phyloP scores from a whole-genome alignment of 208 protist genomes.

The Wallacemonas sp. region DNA sequence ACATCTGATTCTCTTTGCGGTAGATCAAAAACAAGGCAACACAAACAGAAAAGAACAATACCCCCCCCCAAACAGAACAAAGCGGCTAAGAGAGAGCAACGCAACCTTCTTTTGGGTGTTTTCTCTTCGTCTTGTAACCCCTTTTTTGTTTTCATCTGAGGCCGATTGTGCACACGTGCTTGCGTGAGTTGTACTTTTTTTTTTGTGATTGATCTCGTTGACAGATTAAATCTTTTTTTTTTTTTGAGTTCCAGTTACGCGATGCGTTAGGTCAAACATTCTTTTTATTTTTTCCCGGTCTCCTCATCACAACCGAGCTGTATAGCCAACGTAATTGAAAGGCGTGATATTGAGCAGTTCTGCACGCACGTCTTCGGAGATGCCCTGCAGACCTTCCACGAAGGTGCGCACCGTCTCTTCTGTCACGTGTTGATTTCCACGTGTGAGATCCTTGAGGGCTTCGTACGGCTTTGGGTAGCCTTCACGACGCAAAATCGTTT shows the following conservation, averaged over 20 bases:
- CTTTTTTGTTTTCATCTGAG: no score
- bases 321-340: conserved; percentile 88
- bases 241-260: background rate
- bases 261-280: background rate
- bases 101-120: no score
- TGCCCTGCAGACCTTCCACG: conserved; percentile 75
- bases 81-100: no score
- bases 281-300: background rate
- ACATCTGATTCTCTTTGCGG: no score
- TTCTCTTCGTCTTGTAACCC: no score
- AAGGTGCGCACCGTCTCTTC: conserved; percentile 75
- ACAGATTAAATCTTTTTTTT: background rate
- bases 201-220: no score
- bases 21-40: no score
- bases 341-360: conserved; percentile 88
- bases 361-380: conserved; percentile 82
- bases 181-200: no score
- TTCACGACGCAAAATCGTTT: conserved; percentile 94
- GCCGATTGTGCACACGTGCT: no score
- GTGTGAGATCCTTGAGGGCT: conserved; percentile 93
- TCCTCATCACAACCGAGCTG: conserved; percentile 25
- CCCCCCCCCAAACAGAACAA: no score
- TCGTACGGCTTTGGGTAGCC: conserved; percentile 93
- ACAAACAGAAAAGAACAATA: no score
- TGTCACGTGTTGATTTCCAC: conserved; percentile 79